Evolutionary conservation across 306 rosid genomes (phyloP).

Genomic region (Cicer cuneatum): DNA sequence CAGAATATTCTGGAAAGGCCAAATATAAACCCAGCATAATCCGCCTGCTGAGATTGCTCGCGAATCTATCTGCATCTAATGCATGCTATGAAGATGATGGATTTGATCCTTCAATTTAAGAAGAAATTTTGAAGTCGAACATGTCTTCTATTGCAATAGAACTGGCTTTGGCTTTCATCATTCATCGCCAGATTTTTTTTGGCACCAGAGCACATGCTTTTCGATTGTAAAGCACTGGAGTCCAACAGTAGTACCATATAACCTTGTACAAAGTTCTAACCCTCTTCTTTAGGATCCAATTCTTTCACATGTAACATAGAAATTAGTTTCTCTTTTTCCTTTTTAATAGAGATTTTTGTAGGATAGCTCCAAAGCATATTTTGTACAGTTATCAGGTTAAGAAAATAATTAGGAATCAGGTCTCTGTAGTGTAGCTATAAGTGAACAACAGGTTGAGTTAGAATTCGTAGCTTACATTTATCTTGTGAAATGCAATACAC

Average conservation of each 20-base stretch:
- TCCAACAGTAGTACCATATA: constrained; percentile 53
- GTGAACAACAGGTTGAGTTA: constrained; percentile 52
- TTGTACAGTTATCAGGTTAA: constrained; percentile 73
- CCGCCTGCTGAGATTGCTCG: constrained; percentile 22
- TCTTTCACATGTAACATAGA: constrained; percentile 72
- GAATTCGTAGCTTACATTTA: constrained; percentile 48
- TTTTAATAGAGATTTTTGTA: constrained; percentile 58
- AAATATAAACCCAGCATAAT: constrained; percentile 35
- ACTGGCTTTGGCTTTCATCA: constrained; percentile 51
- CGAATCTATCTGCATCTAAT: constrained; percentile 44
- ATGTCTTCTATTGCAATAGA: constrained; percentile 44
- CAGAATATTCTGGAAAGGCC: constrained; percentile 43
- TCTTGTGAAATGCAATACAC: constrained; percentile 43
- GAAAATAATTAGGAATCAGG: constrained; percentile 65
- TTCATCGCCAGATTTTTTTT: constrained; percentile 47
- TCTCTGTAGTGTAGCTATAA: constrained; percentile 62
- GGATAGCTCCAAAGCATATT: constrained; percentile 51
- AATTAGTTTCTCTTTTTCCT: constrained; percentile 47
- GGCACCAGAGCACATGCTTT: constrained; percentile 54
- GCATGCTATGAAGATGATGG: constrained; percentile 44
- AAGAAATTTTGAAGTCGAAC: constrained; percentile 45
- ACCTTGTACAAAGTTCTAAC: constrained; percentile 79
- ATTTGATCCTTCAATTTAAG: constrained; percentile 44
- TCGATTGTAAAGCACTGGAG: constrained; percentile 57
- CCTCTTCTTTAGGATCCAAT: constrained; percentile 65